Evolutionary conservation across 2,329 filamentous ascomycete species (phyloP), one percentile per base, ranked within the genome.

Genomic region (Ophiostoma ips): DNA sequence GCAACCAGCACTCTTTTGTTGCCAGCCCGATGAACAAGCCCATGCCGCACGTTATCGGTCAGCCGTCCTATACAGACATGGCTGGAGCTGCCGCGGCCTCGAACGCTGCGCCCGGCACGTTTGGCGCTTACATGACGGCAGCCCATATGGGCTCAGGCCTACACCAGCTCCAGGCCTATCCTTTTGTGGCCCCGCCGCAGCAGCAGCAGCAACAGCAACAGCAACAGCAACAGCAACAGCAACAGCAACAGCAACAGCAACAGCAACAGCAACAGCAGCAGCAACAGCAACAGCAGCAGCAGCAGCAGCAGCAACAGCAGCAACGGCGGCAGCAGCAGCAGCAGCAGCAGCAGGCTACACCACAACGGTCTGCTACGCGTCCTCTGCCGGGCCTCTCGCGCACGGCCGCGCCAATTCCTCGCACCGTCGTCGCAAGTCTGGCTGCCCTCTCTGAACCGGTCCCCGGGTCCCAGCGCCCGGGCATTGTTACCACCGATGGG

Each of bases 401-500:
- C 15, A 40, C 53, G 5, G 48, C 40, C 34, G 28, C 50, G 8
- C 36, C 51, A 3, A 18, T 44, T n/a, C 30, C 46, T 13, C 54
- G 48, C 30, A 49, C 53, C 61, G 55, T 58, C 65, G 55, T 58
- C 65, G 58, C 21, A 64, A 62, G 48, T 36, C 40, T 47, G 1
- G 45, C 48, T 3, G 44, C 36, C 3, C 53, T 58, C 56, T 28
- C 66, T 52, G 5, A 60, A 61, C 34, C 55, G 1, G 50, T 53
- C 9, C 47, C 49, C 5, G 31, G 35, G 3, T 36, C 69, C 48
- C 57, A 71, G 60, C 70, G 74, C 35, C 87, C 87, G 0, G 64
- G 69, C 2, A 73, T 79, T 37, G 80, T 82, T 2, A 71, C 72
- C 15, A 84, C 87, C 0, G 86, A 94, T 57, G 77, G 81, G 18